Evolutionary conservation across 2,329 filamentous ascomycete species (phyloP).

Genomic region (Pyrenophora graminea): DNA sequence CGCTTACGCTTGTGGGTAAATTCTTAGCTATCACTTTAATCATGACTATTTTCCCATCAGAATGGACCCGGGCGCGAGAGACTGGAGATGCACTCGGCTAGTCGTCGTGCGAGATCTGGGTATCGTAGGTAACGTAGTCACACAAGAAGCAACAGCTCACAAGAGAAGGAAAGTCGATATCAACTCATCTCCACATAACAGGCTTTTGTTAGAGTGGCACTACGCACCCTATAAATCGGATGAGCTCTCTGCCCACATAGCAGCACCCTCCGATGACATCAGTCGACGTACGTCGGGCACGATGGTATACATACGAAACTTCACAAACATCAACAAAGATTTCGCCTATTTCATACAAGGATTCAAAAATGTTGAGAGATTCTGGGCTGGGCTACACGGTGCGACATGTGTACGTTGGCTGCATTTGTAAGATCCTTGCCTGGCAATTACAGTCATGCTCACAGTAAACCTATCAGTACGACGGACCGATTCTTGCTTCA

Average conservation of each 20-base stretch:
- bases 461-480: constrained; percentile 14
- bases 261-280: background rate
- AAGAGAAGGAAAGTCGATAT: background rate
- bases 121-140: constrained; percentile 2
- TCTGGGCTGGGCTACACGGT: constrained; percentile 4
- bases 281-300: background rate
- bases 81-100: constrained; percentile 10
- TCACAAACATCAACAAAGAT: constrained; percentile 22
- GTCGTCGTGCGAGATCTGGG: constrained; percentile 10
- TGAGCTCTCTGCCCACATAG: constrained; percentile 1
- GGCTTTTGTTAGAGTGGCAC: constrained; percentile 7
- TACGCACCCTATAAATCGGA: constrained; percentile 10
- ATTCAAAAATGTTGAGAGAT: constrained; percentile 12
- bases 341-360: constrained; percentile 28
- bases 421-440: no score
- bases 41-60: background rate
- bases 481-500: constrained; percentile 21
- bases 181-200: background rate
- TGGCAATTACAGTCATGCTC: background rate
- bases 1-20: background rate
- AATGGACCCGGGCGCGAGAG: constrained; percentile 1
- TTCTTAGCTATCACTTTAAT: background rate
- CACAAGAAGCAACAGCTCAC: background rate
- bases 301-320: constrained; percentile 25
- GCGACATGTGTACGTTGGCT: constrained; percentile 17